phyloP scores from a whole-genome alignment of 192 early-diverging fungal species.

The Martensiomyces pterosporus region DNA sequence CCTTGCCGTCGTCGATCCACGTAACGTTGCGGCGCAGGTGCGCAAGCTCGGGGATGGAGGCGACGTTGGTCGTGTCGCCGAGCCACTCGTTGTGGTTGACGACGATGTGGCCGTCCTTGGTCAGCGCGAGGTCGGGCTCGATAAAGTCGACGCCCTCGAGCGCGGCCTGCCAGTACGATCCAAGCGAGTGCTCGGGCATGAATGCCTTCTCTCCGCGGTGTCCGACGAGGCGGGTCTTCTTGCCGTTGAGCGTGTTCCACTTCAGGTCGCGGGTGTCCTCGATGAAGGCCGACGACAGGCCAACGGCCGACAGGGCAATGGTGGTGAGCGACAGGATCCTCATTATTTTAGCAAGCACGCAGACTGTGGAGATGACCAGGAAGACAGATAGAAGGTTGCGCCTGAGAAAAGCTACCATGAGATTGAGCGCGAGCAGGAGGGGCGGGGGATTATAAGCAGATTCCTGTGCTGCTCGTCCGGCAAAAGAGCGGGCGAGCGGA shows the following conservation, averaged over 20 bases:
- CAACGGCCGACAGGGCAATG: background rate
- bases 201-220: constrained; percentile 53
- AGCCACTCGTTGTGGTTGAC: constrained; percentile 52
- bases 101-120: constrained; percentile 46
- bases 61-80: constrained; percentile 34
- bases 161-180: constrained; percentile 49
- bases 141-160: constrained; percentile 46
- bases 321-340: constrained; percentile 1
- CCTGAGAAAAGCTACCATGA: too few species aligned
- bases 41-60: constrained; percentile 15
- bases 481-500: too few species aligned
- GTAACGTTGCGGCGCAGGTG: constrained; percentile 26
- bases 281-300: constrained; percentile 5
- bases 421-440: too few species aligned
- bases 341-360: constrained; percentile 1
- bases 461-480: too few species aligned
- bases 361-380: background rate
- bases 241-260: constrained; percentile 38
- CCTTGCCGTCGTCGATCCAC: constrained; percentile 18
- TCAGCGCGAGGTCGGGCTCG: constrained; percentile 44
- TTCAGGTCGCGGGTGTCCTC: constrained; percentile 5
- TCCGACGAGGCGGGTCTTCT: constrained; percentile 26
- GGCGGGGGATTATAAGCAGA: too few species aligned
- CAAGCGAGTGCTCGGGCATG: constrained; percentile 46
- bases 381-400: too few species aligned